A percentile compares a stretch with the other conserved stretches of the same genome.
Evolutionary conservation across 31 red algal genomes (phyloP).

Genomic region (Endocladia muricata): DNA sequence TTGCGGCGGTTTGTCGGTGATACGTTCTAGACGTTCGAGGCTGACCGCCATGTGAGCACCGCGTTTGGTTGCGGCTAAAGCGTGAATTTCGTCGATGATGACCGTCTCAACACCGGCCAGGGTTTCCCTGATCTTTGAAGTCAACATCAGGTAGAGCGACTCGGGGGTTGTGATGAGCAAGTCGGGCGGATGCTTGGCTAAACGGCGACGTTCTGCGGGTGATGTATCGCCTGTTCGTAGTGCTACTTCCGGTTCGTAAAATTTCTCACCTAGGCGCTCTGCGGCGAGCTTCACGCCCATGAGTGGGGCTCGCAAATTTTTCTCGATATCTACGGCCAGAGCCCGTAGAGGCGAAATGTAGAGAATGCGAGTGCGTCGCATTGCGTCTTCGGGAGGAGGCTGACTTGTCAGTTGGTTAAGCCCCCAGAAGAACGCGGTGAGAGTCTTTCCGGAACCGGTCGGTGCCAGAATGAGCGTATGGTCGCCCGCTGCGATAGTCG

Average conservation of each 20-base stretch:
- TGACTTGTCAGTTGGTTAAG: neutral
- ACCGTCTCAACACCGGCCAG: neutral
- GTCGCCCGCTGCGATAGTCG: no score
- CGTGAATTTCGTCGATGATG: conserved; percentile 9
- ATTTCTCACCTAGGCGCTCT: neutral
- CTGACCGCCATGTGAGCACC: neutral
- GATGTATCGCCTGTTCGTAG: neutral
- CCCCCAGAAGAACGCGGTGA: neutral
- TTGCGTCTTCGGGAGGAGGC: neutral
- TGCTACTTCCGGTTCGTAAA: neutral
- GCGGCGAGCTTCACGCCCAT: neutral
- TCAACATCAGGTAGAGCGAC: neutral
- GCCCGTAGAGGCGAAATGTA: neutral
- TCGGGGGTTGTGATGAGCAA: neutral
- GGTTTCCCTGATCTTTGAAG: neutral
- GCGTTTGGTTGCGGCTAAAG: neutral
- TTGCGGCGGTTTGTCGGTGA: neutral
- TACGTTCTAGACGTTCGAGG: neutral
- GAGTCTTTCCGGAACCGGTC: conserved; percentile 10
- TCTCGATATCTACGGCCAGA: neutral
- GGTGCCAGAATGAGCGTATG: no score
- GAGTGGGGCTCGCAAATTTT: neutral
- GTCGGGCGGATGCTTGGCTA: neutral
- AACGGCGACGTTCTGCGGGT: neutral
- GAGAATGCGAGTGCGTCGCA: neutral